Conservation (phyloP, 352 stramenopile genomes). For the Thraustotheca clavata region DNA sequence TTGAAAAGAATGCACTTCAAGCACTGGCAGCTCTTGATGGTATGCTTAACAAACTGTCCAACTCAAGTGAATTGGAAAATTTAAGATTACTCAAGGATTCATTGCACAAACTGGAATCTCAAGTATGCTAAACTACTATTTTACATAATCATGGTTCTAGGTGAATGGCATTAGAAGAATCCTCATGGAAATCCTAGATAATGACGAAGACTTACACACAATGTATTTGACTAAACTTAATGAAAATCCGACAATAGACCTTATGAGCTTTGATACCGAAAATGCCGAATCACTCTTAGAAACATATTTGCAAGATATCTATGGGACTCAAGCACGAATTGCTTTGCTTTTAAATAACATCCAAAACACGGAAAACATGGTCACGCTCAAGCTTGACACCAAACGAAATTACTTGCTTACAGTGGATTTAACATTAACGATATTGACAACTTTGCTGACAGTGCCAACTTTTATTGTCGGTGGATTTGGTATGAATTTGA, state of each 20-base stretch:
- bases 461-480: conserved; percentile 35
- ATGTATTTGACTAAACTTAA: conserved; percentile 31
- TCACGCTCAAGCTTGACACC: conserved; percentile 47
- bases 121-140: neutral
- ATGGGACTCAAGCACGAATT: conserved; percentile 28
- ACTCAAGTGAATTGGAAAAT: conserved; percentile 31
- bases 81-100: conserved; percentile 33
- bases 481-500: conserved; percentile 43
- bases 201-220: conserved; percentile 25
- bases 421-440: conserved; percentile 36
- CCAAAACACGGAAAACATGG: conserved; percentile 29
- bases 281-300: conserved; percentile 33
- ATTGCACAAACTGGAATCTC: conserved; percentile 29
- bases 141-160: neutral
- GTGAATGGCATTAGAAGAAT: conserved; percentile 26
- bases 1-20: conserved; percentile 23
- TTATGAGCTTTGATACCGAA: conserved; percentile 32
- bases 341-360: conserved; percentile 31
- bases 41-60: conserved; percentile 24
- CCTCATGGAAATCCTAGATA: conserved; percentile 29
- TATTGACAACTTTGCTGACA: conserved; percentile 29
- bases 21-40: conserved; percentile 25
- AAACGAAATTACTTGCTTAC: conserved; percentile 41
- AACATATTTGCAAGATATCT: conserved; percentile 34
- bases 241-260: conserved; percentile 12